Conservation (phyloP, 2,329 filamentous ascomycete species). For the Pochonia chlamydosporia region DNA sequence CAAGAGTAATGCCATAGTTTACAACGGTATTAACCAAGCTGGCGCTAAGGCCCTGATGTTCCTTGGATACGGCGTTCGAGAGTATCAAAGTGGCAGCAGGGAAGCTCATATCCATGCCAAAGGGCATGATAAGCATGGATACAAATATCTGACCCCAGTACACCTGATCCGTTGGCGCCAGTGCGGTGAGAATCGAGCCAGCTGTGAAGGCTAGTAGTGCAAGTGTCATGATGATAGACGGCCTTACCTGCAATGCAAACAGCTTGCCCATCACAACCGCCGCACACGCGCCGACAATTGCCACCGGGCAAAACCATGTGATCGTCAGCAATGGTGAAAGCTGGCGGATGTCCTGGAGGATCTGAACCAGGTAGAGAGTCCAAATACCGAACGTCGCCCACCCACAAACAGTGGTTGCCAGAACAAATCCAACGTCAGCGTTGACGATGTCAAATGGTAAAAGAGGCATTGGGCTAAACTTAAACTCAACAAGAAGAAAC, state of each 20-base stretch:
- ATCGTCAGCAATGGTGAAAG: too few species aligned
- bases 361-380: slow-evolving; percentile 41
- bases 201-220: slow-evolving; percentile 33
- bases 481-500: slow-evolving; percentile 52
- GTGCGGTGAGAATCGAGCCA: slow-evolving; percentile 33
- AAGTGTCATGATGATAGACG: slow-evolving; percentile 30
- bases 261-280: neutral
- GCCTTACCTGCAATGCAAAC: slow-evolving; percentile 23
- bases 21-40: slow-evolving; percentile 54
- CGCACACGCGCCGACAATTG: neutral
- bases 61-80: slow-evolving; percentile 38
- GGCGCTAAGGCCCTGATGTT: slow-evolving; percentile 34
- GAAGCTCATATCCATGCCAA: slow-evolving; percentile 58
- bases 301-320: slow-evolving; percentile 14
- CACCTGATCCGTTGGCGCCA: slow-evolving; percentile 42
- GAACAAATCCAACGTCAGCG: slow-evolving; percentile 32
- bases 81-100: slow-evolving; percentile 53
- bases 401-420: slow-evolving; percentile 42
- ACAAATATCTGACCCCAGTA: slow-evolving; percentile 60
- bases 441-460: neutral
- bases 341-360: too few species aligned
- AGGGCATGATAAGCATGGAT: slow-evolving; percentile 33
- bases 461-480: neutral
- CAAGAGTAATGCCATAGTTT: slow-evolving; percentile 59
- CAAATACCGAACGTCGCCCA: slow-evolving; percentile 45